A percentile compares a stretch with the other conserved stretches of the same genome.
Conservation (phyloP, 257 asterid species). For the Plantago ovata region DNA sequence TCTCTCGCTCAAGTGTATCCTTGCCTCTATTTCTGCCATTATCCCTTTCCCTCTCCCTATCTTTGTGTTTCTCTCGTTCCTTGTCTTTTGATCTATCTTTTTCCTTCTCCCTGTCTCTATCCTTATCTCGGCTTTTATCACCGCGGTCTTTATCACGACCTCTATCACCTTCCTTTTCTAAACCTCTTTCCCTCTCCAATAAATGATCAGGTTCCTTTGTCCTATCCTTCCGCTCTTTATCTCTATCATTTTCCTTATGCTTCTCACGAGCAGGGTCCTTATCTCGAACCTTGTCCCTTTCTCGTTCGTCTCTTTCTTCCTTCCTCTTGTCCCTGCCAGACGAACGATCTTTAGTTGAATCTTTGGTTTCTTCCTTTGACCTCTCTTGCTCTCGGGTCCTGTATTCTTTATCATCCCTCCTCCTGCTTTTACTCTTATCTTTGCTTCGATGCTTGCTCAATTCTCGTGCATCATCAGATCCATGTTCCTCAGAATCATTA, state of each 20-base stretch:
- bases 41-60: slow-evolving; percentile 45
- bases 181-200: slow-evolving; percentile 45
- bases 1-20: slow-evolving; percentile 55
- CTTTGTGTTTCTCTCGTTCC: slow-evolving; percentile 46
- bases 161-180: slow-evolving; percentile 39
- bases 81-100: slow-evolving; percentile 56
- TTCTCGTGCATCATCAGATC: slow-evolving; percentile 40
- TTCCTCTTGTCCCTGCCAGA: slow-evolving; percentile 59
- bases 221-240: slow-evolving; percentile 56
- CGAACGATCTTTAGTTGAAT: slow-evolving; percentile 37
- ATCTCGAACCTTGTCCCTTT: slow-evolving; percentile 49
- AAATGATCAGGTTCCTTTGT: slow-evolving; percentile 50
- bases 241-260: slow-evolving; percentile 59
- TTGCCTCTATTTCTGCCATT: slow-evolving; percentile 47
- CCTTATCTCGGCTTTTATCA: slow-evolving; percentile 36
- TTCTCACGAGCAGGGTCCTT: slow-evolving; percentile 60
- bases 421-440: slow-evolving; percentile 56
- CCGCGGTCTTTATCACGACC: slow-evolving; percentile 48
- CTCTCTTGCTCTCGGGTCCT: slow-evolving; percentile 66
- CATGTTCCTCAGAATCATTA: slow-evolving; percentile 49
- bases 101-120: slow-evolving; percentile 39
- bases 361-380: slow-evolving; percentile 53
- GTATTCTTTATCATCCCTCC: slow-evolving; percentile 65
- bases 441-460: slow-evolving; percentile 53
- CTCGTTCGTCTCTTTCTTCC: slow-evolving; percentile 64